phyloP scores from a whole-genome alignment of 805 yeast genomes.

The Metschnikowia lochheadii region DNA sequence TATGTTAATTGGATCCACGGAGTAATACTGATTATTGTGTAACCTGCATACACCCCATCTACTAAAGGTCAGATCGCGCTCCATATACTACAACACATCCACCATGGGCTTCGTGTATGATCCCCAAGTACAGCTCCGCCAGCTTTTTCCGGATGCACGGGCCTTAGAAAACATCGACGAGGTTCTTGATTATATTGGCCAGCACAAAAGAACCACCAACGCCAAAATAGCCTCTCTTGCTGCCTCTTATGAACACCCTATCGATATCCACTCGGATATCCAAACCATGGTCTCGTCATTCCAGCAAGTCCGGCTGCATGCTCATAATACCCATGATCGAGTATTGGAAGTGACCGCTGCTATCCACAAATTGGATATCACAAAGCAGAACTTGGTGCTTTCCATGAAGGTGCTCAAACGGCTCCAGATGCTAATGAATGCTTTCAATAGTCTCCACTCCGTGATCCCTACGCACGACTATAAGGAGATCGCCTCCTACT shows the following conservation, averaged over 20 bases:
- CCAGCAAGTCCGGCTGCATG: slow-evolving; percentile 43
- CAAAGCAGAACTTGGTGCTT: slow-evolving; percentile 77
- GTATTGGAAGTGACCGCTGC: slow-evolving; percentile 70
- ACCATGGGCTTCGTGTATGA: slow-evolving; percentile 18
- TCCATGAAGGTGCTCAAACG: slow-evolving; percentile 85
- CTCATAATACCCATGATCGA: slow-evolving; percentile 53
- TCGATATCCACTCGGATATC: slow-evolving; percentile 31
- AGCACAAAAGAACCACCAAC: slow-evolving; percentile 46
- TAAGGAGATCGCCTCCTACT: slow-evolving; percentile 52
- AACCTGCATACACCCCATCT: background rate
- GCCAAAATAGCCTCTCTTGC: slow-evolving; percentile 38
- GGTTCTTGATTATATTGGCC: slow-evolving; percentile 12
- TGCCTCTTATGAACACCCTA: slow-evolving; percentile 26
- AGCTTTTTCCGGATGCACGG: slow-evolving; percentile 14
- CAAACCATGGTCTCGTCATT: slow-evolving; percentile 42
- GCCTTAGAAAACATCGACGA: slow-evolving; percentile 14
- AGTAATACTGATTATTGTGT: too few species aligned
- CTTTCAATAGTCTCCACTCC: slow-evolving; percentile 57
- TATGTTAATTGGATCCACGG: too few species aligned
- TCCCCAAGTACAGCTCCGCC: slow-evolving; percentile 15
- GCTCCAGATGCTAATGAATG: slow-evolving; percentile 78
- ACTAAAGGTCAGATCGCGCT: background rate
- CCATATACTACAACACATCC: background rate
- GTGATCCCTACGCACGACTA: slow-evolving; percentile 47
- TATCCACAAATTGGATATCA: slow-evolving; percentile 73